Percentiles rank a stretch among this genome's conserved stretches.
Evolutionary conservation across 73 alveolate species (phyloP).

Genomic region (Paramecium sexaurelia): DNA sequence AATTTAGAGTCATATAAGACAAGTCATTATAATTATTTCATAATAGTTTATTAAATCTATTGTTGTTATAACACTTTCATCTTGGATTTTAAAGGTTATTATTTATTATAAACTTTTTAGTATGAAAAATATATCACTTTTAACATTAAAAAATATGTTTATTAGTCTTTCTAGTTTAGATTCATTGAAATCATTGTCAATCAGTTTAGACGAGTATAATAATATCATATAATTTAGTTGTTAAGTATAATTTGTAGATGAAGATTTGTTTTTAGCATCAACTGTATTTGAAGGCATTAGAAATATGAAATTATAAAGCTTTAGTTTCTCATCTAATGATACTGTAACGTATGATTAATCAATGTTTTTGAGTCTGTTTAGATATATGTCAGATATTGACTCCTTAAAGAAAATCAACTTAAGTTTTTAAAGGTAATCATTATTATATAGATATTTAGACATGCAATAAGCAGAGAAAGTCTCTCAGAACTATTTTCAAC

Average conservation of each 20-base stretch:
- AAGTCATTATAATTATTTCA: slow-evolving; percentile 24
- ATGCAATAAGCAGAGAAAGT: not conserved
- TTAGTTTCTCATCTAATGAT: slow-evolving; percentile 7
- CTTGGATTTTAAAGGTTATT: not conserved
- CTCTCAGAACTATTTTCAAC: not conserved
- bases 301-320: not conserved
- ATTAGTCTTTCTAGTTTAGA: slow-evolving; percentile 13
- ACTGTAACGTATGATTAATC: not conserved
- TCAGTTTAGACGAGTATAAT: not conserved
- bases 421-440: slow-evolving; percentile 2
- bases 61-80: not conserved
- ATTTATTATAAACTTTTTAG: not conserved
- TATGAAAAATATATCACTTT: slow-evolving; percentile 1
- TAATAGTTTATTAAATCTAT: slow-evolving; percentile 5
- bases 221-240: not conserved
- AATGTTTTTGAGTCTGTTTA: not conserved
- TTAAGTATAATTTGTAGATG: not conserved
- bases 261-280: not conserved
- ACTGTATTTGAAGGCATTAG: slow-evolving; percentile 21
- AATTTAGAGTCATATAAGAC: not conserved
- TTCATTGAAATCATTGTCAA: not conserved
- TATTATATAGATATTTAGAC: not conserved
- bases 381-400: slow-evolving; percentile 1
- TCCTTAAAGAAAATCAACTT: not conserved
- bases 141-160: not conserved